Base-by-base conservation (phyloP, 2,329 filamentous ascomycete genomes). In the Aspergillus luchuensis region DNA sequence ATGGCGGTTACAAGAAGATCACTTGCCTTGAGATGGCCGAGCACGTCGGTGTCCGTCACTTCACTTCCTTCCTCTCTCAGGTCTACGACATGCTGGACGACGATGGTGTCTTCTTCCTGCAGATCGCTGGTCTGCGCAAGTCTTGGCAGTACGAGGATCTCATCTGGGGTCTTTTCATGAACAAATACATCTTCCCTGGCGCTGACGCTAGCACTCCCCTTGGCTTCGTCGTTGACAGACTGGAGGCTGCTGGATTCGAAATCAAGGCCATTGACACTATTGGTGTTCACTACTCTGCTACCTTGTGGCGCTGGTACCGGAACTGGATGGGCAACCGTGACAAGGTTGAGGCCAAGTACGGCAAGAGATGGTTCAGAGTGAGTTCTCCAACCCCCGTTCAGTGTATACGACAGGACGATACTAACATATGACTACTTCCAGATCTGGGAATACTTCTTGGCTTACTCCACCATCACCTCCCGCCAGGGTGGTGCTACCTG, bases 141-240 rank as follows among this genome's bases (percentile, higher is more conserved):
- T 83, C 85, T 66, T 98, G 95, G 95, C 95, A 98, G 79, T 98
- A 97, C 74, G 93, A 98, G 84, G 94, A 98, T 80, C 86, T 97
- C 55, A 91, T 94, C 78, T 98, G 95, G 95, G 95, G 95, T 76
- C 85, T 98, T 50, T 98, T 97, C 86, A 96, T 98, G 92, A 98
- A 98, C 89, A 97, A 97, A 83, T 97, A 98, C 80, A 85, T 98
- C 77, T 98, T 98, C 86, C 95, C 93, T 36, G 95, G 95, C 75
- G 95, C 95, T 55, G 95, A 98, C 75, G 95, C 95, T 56, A 96
- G 91, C 47, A 96, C 92, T 60, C 95, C 95, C 55, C 87, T 99
- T 52, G 92, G 91, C 69, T 95, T 89, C 79, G 91, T 95, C 71
- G 83, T 96, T 69, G 87, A 92, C 78, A 88, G 87, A 74, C 86